phyloP scores from a whole-genome alignment of 331 rosid species.

The Telfairia occidentalis region DNA sequence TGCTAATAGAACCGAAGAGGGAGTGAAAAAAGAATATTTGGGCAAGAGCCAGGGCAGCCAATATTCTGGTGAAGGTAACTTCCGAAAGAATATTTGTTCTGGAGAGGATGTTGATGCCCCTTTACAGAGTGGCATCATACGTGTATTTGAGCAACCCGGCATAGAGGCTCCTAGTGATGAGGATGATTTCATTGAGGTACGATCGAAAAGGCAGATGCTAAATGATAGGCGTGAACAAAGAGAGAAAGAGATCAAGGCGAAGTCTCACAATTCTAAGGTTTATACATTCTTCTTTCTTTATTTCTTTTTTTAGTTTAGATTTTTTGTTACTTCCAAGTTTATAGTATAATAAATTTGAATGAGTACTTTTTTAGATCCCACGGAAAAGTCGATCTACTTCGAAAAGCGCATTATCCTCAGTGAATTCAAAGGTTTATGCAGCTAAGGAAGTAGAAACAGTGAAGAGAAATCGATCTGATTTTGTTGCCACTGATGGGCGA shows the following conservation, averaged over 20 bases:
- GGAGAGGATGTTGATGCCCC: constrained; percentile 78
- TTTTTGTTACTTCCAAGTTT: constrained; percentile 12
- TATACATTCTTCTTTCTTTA: constrained; percentile 6
- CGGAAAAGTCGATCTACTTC: constrained; percentile 42
- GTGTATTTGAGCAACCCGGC: constrained; percentile 92
- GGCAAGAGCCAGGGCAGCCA: constrained; percentile 35
- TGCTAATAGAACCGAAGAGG: constrained; percentile 41
- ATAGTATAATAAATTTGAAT: constrained; percentile 12
- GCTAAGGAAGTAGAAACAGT: constrained; percentile 31
- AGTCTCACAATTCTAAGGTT: constrained; percentile 69
- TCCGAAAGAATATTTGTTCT: constrained; percentile 56
- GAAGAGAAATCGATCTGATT: constrained; percentile 28
- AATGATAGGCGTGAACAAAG: constrained; percentile 88
- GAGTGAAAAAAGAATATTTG: constrained; percentile 37
- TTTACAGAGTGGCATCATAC: constrained; percentile 81
- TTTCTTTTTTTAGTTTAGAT: constrained; percentile 6
- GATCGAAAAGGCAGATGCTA: constrained; percentile 95
- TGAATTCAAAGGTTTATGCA: constrained; percentile 29
- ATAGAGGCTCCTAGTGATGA: constrained; percentile 97
- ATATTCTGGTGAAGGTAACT: constrained; percentile 57
- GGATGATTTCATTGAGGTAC: constrained; percentile 90
- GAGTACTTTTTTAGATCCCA: constrained; percentile 36
- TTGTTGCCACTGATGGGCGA: constrained; percentile 40
- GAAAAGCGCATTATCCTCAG: constrained; percentile 23
- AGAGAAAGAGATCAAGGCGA: constrained; percentile 81